Base-by-base conservation (phyloP, 2,329 filamentous ascomycete species). In the Epicoccum nigrum region DNA sequence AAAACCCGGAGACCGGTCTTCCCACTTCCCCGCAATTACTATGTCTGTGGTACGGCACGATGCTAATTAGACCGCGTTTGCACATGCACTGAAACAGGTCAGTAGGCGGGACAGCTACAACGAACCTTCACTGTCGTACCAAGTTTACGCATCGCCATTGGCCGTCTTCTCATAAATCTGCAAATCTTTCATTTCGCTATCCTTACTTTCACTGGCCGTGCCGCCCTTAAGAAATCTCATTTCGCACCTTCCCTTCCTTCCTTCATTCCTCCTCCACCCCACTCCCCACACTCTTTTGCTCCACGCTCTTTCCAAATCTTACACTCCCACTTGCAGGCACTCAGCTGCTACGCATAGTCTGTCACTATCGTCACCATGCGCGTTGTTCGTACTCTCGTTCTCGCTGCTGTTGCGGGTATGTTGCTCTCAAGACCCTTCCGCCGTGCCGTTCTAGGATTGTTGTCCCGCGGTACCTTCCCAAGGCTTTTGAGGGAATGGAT, bases 391-490 rank as follows among this genome's bases (percentile, higher is more conserved):
- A 34, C 39, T n/a, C 30, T 60, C 45, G 30, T 41, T 31, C 15
- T 62, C 16, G 32, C 46, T 33, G 50, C 52, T 21, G 20, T 60
- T 32, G 35, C 42, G 25, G 45, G 62, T 63, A 53, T 48, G 51
- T 38, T 38, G 12, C 11, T 23, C 28, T 33, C 17, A 35, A 17
- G 23, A 7, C 23, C 9, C 23, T 25, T 25, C 23, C 23, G n/a
- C n/a, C n/a, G n/a, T n/a, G n/a, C n/a, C n/a, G n/a, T n/a, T n/a
- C n/a, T n/a, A n/a, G n/a, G n/a, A n/a, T n/a, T n/a, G n/a, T n/a
- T n/a, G n/a, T n/a, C n/a, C n/a, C n/a, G n/a, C 9, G 3, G 6
- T 25, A 9, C 23, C 6, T 9, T 25, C 23, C 9, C 6, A 7
- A 25, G 1, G 9, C 23, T 9, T 25, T 25, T 9, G 9, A 9